Percentiles rank a stretch among this genome's conserved stretches.
These are phyloP conservation scores for Nemania serpens DNA, from an alignment of 2,329 filamentous ascomycete species.

Conservation along the genomic window DNA sequence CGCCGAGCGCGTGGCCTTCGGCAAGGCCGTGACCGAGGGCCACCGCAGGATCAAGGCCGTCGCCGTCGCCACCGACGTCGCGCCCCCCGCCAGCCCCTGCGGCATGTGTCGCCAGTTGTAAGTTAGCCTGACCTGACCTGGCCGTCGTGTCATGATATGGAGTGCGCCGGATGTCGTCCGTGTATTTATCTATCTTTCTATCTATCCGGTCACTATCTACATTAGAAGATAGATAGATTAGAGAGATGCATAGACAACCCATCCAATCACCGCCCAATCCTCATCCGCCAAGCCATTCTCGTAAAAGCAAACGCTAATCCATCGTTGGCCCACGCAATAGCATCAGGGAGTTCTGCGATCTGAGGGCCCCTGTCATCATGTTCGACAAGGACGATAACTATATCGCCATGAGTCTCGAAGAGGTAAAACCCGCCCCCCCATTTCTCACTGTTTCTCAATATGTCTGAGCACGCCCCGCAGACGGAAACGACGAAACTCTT, in stretches of 20 bases:
- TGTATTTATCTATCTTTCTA: background rate
- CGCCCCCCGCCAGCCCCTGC: conserved; percentile 74
- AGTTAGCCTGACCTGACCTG: too few species aligned
- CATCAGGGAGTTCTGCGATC: conserved; percentile 75
- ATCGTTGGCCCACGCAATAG: conserved; percentile 43
- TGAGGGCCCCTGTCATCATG: conserved; percentile 84
- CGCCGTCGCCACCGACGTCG: conserved; percentile 82
- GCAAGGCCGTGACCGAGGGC: conserved; percentile 71
- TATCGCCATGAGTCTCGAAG: conserved; percentile 69
- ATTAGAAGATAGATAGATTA: background rate
- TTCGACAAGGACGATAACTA: conserved; percentile 81
- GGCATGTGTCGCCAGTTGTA: conserved; percentile 96
- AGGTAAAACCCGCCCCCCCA: conserved; percentile 53
- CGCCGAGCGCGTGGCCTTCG: conserved; percentile 89
- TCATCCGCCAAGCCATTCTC: background rate
- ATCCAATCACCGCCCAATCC: background rate
- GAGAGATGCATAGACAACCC: background rate
- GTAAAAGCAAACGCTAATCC: conserved; percentile 5
- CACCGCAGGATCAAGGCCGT: conserved; percentile 71
- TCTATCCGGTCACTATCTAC: background rate
- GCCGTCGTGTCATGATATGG: background rate
- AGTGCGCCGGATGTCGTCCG: background rate
- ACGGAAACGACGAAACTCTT: background rate
- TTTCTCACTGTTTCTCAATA: background rate
- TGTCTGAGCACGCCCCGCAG: background rate